Percentiles rank a stretch among this genome's conserved stretches.
phyloP scores from a whole-genome alignment of 2,329 filamentous ascomycete genomes.

The Botrytis squamosa region DNA sequence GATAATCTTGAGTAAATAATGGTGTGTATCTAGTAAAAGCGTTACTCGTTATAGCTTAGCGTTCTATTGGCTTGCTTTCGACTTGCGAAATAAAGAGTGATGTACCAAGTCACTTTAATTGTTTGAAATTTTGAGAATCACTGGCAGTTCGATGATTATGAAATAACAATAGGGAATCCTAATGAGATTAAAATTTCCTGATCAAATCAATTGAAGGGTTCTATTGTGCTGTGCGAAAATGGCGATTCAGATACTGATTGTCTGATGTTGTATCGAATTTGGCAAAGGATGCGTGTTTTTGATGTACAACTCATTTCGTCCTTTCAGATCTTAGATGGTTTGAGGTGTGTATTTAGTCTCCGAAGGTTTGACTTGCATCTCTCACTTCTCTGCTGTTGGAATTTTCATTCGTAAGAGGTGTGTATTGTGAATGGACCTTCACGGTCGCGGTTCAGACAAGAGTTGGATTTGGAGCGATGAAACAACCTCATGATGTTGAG shows the following conservation, averaged over 20 bases:
- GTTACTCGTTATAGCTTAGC: background rate
- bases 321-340: background rate
- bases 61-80: accelerated
- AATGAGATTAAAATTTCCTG: too few relatives aligned
- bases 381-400: background rate
- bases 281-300: background rate
- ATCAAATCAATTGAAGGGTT: background rate
- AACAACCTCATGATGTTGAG: too few relatives aligned
- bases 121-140: background rate
- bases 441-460: background rate
- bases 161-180: background rate
- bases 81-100: background rate
- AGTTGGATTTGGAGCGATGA: background rate
- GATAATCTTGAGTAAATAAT: background rate
- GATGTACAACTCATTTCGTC: background rate
- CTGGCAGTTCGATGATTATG: background rate
- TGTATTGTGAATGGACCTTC: background rate
- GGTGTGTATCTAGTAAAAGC: background rate
- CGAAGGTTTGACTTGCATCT: background rate
- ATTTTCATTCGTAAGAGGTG: background rate
- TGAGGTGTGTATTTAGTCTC: background rate
- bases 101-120: background rate
- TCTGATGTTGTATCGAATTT: background rate
- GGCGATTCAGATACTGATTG: background rate
- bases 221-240: background rate